Conservation (phyloP, 1,139 yeast species). For the Hyphopichia buzzinii region DNA sequence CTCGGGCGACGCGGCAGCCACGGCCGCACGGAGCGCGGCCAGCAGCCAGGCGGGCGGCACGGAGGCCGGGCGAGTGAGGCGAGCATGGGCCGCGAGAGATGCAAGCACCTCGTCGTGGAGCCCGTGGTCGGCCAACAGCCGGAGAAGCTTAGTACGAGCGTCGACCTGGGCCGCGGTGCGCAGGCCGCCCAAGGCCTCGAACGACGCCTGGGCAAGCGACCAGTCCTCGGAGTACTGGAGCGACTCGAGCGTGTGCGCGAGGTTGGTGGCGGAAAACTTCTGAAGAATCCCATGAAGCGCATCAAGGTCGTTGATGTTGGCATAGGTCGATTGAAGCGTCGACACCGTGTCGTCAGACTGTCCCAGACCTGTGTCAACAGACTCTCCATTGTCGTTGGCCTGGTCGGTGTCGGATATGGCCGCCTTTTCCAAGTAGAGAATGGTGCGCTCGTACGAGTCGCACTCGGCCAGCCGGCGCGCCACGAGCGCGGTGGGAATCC, state of each 20-base stretch:
- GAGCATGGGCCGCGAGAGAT: slow-evolving; percentile 28
- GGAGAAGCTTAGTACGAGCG: slow-evolving; percentile 34
- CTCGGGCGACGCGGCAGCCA: slow-evolving; percentile 65
- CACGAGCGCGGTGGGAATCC: slow-evolving; percentile 65
- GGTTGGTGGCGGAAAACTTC: slow-evolving; percentile 64
- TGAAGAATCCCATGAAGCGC: slow-evolving; percentile 84
- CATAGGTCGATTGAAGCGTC: slow-evolving; percentile 74
- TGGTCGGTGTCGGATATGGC: slow-evolving; percentile 30
- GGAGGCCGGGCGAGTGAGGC: slow-evolving; percentile 19
- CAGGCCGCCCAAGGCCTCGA: slow-evolving; percentile 53
- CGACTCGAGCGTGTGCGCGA: slow-evolving; percentile 71
- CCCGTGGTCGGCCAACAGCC: slow-evolving; percentile 42
- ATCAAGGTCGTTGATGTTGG: slow-evolving; percentile 85
- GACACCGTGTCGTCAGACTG: too few relatives aligned
- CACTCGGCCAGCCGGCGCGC: slow-evolving; percentile 83
- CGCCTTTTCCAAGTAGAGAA: slow-evolving; percentile 78
- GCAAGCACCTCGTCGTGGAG: slow-evolving; percentile 41
- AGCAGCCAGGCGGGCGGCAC: slow-evolving; percentile 56
- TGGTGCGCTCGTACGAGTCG: slow-evolving; percentile 82
- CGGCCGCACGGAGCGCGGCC: slow-evolving; percentile 74
- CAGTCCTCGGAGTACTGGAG: slow-evolving; percentile 86
- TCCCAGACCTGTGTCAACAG: too few relatives aligned
- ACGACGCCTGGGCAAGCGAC: slow-evolving; percentile 85
- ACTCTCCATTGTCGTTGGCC: not conserved
- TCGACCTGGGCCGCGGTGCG: slow-evolving; percentile 25